Percentiles rank a stretch among this genome's conserved stretches.
These are phyloP conservation scores for Aspergillus sp. DNA, from an alignment of 2,329 filamentous ascomycete species.

Conservation along the genomic window DNA sequence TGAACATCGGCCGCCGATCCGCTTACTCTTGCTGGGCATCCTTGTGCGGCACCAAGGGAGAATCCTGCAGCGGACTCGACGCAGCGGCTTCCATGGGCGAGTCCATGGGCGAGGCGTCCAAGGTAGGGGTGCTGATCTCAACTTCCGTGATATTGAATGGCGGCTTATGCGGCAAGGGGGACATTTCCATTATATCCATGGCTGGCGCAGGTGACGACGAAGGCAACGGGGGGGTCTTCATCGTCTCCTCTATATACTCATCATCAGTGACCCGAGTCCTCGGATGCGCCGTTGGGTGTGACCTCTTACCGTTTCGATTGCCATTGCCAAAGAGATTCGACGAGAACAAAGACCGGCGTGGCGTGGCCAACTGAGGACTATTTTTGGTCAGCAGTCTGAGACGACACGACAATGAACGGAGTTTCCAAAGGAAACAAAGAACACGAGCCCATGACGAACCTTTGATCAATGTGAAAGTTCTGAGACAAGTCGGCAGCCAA, in stretches of 20 bases:
- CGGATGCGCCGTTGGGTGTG: constrained; percentile 1
- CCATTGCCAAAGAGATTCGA: constrained; percentile 63
- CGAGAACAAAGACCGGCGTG: constrained; percentile 81
- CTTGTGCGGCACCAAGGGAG: constrained; percentile 34
- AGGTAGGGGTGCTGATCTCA: constrained; percentile 71
- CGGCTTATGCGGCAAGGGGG: constrained; percentile 84
- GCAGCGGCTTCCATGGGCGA: constrained; percentile 33
- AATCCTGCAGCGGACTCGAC: constrained; percentile 41
- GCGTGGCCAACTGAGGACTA: constrained; percentile 80
- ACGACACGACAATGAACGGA: constrained; percentile 14
- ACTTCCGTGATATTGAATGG: constrained; percentile 63
- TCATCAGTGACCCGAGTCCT: constrained; percentile 10
- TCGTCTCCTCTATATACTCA: constrained; percentile 58
- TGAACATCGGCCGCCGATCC: not conserved
- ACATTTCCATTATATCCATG: constrained; percentile 87
- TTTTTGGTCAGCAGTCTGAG: constrained; percentile 40
- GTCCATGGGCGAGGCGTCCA: constrained; percentile 51
- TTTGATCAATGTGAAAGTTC: constrained; percentile 94
- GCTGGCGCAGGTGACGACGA: constrained; percentile 76
- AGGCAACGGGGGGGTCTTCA: constrained; percentile 80
- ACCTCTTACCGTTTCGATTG: constrained; percentile 56
- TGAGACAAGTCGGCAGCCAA: constrained; percentile 92
- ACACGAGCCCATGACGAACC: constrained; percentile 56
- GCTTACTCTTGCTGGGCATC: constrained; percentile 37
- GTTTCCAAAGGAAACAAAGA: constrained; percentile 13